Percentiles rank a stretch among this genome's conserved stretches.
These are phyloP conservation scores for Paramecium sexaurelia DNA, from an alignment of 73 alveolate genomes.

Conservation along the genomic window DNA sequence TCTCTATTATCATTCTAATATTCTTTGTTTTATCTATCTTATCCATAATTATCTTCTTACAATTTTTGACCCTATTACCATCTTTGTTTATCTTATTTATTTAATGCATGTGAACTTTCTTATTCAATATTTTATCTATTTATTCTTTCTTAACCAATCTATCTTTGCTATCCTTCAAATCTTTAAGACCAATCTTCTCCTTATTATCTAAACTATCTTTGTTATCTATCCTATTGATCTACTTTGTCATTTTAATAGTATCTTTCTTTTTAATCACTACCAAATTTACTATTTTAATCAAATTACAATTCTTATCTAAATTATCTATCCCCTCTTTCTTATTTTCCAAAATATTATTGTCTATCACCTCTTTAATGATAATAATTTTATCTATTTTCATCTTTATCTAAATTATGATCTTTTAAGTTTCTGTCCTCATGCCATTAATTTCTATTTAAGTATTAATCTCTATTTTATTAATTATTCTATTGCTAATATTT, in stretches of 20 bases:
- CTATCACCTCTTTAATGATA: not conserved
- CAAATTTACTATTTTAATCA: not conserved
- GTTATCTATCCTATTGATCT: not conserved
- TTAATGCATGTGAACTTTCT: not conserved
- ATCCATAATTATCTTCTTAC: not conserved
- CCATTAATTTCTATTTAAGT: not conserved
- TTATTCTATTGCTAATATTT: not conserved
- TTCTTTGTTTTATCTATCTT: not conserved
- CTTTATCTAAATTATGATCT: not conserved
- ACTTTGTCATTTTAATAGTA: not conserved
- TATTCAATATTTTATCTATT: not conserved
- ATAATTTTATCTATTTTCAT: not conserved
- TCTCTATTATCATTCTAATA: not conserved
- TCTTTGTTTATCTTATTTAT: not conserved
- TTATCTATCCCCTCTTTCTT: not conserved
- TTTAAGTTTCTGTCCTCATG: not conserved
- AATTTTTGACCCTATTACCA: too few species aligned
- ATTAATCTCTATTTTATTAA: not conserved
- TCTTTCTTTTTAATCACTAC: not conserved
- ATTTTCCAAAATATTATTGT: not conserved
- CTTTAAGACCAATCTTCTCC: not conserved
- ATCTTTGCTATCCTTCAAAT: not conserved
- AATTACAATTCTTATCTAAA: not conserved
- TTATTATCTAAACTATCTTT: not conserved
- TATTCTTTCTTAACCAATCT: not conserved